Base-by-base conservation (phyloP, 495 filamentous ascomycete species). In the Neurospora sublineolata region DNA sequence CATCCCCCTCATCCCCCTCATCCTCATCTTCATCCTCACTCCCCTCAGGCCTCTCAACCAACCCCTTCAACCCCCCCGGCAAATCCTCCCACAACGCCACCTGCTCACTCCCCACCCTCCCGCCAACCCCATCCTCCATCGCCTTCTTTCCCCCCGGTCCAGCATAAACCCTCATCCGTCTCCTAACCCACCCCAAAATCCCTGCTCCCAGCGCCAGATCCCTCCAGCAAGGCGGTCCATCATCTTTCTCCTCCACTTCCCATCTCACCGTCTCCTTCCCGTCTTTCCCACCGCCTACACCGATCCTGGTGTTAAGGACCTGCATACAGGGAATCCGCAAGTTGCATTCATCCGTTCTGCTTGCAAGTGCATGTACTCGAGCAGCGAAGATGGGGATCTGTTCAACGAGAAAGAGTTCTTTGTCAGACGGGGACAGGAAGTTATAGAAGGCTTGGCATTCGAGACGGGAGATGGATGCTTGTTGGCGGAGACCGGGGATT, bases 271-370 rank as follows among this genome's bases (percentile, higher is more conserved):
- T 11, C 4, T 58, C 20, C 46, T 58, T 12, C 46, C 46, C 46
- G n/a, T 58, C 20, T 27, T 58, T 58, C 46, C 46, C 46, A 6
- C 46, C 46, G 20, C 46, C 46, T 58, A 23, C 4, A 7, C 20
- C 20, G 3, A 58, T 23, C 0, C 10, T 58, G 0, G 20, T 58
- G 11, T 58, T 5, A 2, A 58, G 46, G 4, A 58, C 46, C 4
- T 52, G 52, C 11, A 27, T 0, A 0, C 46, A 58, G 0, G 46
- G 46, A 7, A 58, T 0, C 0, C 12, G 11, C 0, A 58, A 0
- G 11, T 58, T 58, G 0, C 46, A 58, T 0, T 30, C 23, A 0
- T 58, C 46, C 2, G 46, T 58, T 30, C 46, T 58, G 10, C 4
- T 27, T 16, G 4, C 40, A 6, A 58, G 46, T 0, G 46, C 46